Evolutionary conservation across 495 filamentous ascomycete species (phyloP).

Genomic region (Hypomontagnella monticulosa): DNA sequence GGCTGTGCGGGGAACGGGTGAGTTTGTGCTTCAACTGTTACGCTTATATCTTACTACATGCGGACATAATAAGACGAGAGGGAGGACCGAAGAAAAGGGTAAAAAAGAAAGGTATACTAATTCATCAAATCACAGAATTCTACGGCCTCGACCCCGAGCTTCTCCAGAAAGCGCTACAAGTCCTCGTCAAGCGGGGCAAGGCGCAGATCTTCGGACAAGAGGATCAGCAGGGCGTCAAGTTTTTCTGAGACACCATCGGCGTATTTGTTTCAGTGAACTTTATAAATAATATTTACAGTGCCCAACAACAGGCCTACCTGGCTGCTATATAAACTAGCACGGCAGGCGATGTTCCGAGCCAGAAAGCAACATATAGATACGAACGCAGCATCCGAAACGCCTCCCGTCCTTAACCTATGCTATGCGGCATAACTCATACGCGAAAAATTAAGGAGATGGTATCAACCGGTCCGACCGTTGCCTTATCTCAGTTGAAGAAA

Average conservation of each 20-base stretch:
- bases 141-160: constrained; percentile 86
- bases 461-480: constrained; percentile 8
- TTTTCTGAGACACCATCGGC: constrained; percentile 71
- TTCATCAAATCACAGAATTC: constrained; percentile 67
- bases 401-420: too few species aligned
- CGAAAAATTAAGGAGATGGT: constrained; percentile 6
- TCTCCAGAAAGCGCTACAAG: constrained; percentile 77
- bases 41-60: neutral
- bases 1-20: constrained; percentile 52
- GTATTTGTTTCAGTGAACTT: constrained; percentile 2
- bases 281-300: constrained; percentile 28
- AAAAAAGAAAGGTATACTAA: constrained; percentile 4
- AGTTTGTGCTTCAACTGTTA: constrained; percentile 29
- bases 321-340: constrained; percentile 8
- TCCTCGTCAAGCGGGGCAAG: constrained; percentile 87
- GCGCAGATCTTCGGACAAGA: constrained; percentile 92
- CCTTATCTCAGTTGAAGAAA: constrained; percentile 40
- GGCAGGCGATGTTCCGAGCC: neutral
- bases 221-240: constrained; percentile 91
- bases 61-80: neutral
- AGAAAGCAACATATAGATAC: neutral
- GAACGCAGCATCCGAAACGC: too few species aligned
- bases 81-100: neutral
- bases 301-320: neutral
- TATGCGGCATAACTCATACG: too few species aligned